Conservation (phyloP, 176 grass and related monocot species). For the Eleusine indica region DNA sequence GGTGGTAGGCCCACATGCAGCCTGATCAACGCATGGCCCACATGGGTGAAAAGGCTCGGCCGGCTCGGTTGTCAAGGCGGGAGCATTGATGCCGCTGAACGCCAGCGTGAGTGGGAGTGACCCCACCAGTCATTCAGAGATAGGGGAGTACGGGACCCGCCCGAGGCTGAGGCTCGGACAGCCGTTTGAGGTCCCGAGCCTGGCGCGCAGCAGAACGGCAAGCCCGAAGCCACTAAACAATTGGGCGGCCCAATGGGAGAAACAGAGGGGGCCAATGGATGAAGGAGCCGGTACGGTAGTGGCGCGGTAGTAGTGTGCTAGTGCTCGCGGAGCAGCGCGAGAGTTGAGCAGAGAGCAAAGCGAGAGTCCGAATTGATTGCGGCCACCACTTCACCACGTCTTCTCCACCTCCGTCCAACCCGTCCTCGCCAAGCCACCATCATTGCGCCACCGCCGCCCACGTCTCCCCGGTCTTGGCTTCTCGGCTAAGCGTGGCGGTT, state of each 20-base stretch:
- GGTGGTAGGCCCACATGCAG: not conserved
- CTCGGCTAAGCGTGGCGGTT: conserved; percentile 40
- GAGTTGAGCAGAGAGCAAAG: conserved; percentile 21
- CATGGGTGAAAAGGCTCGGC: conserved; percentile 10
- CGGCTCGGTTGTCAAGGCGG: not conserved
- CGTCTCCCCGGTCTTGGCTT: too few relatives aligned
- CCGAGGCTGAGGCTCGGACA: conserved; percentile 75
- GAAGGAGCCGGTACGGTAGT: not conserved
- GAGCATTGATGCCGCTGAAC: conserved; percentile 35
- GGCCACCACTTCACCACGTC: conserved; percentile 30
- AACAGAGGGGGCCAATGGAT: not conserved
- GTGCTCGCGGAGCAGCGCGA: conserved; percentile 14
- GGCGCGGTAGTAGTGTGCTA: not conserved
- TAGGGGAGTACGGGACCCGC: not conserved
- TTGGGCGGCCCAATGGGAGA: not conserved
- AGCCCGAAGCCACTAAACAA: conserved; percentile 28
- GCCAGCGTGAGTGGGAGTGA: not conserved
- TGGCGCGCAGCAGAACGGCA: not conserved
- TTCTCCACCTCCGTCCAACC: conserved; percentile 47
- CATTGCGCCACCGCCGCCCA: conserved; percentile 48
- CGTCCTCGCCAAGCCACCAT: conserved; percentile 56
- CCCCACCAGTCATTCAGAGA: not conserved
- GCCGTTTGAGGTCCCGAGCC: conserved; percentile 67
- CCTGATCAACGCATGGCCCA: not conserved
- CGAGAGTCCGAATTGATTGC: conserved; percentile 36